Conservation (phyloP, 768 basidiomycete species). For the Lanmaoa pseudosensibilis region DNA sequence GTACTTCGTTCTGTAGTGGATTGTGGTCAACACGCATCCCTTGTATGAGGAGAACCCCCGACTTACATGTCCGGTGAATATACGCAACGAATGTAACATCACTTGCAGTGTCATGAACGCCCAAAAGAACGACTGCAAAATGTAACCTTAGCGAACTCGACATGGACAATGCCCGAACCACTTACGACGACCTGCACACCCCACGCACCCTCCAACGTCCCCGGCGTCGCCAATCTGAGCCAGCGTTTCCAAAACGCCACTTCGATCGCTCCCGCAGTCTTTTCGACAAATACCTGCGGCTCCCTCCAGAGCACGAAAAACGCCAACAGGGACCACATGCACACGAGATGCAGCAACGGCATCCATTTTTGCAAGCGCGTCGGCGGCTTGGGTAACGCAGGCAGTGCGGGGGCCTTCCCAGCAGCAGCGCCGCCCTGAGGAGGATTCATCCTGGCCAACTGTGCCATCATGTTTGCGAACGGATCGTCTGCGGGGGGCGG, state of each 20-base stretch:
- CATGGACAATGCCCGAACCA: neutral
- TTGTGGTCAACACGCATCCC: conserved; percentile 3
- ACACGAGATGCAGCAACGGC: conserved; percentile 64
- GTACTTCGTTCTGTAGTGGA: conserved; percentile 50
- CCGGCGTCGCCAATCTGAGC: conserved; percentile 51
- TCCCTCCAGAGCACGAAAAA: conserved; percentile 70
- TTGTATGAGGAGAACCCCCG: neutral
- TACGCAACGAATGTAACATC: conserved; percentile 66
- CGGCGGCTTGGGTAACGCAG: conserved; percentile 32
- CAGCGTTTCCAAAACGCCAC: conserved; percentile 56
- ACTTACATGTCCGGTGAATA: conserved; percentile 70
- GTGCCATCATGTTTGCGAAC: conserved; percentile 45
- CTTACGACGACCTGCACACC: conserved; percentile 61
- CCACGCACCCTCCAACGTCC: conserved; percentile 39
- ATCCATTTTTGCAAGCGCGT: conserved; percentile 58
- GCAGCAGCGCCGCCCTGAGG: conserved; percentile 18
- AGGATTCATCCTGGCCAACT: conserved; percentile 27
- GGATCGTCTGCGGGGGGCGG: conserved; percentile 39
- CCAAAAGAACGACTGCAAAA: conserved; percentile 75
- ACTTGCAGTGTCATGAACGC: conserved; percentile 74
- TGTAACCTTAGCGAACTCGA: conserved; percentile 2
- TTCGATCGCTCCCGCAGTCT: conserved; percentile 35
- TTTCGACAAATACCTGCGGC: conserved; percentile 48
- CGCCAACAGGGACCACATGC: conserved; percentile 62
- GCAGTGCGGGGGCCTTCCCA: conserved; percentile 31